phyloP scores from a whole-genome alignment of 2,329 filamentous ascomycete species.

The Juglanconis sp. region DNA sequence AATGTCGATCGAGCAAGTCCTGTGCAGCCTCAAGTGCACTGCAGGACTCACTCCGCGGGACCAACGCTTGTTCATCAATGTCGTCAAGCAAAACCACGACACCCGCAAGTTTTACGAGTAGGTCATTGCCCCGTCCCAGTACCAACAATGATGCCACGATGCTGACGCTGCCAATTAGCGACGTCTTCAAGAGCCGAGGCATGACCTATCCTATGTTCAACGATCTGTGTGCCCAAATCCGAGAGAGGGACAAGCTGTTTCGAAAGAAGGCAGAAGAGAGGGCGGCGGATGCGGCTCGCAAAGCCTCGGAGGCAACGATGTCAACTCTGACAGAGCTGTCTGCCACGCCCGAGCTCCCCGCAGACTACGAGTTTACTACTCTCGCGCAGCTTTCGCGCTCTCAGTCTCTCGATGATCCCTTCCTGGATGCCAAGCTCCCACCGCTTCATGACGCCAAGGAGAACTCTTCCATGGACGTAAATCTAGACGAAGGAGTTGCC shows the following conservation, averaged over 20 bases:
- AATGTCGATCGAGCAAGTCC: not conserved
- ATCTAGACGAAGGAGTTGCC: no score
- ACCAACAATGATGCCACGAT: not conserved
- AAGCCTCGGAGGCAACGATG: not conserved
- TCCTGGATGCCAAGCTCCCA: no score
- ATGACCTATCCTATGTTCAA: constrained; percentile 3
- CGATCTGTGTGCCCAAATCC: not conserved
- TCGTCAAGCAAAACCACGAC: not conserved
- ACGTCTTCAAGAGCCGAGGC: constrained; percentile 6
- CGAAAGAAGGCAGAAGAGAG: not conserved
- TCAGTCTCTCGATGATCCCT: not conserved
- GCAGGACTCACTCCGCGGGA: constrained; percentile 5
- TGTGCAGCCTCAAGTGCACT: not conserved
- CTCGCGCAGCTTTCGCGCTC: not conserved
- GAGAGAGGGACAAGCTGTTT: not conserved
- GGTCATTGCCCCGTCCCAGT: not conserved
- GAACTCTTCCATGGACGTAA: no score
- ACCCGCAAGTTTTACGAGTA: constrained; percentile 1
- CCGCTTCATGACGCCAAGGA: not conserved
- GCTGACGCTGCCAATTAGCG: not conserved
- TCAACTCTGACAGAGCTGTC: not conserved
- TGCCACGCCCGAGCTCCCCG: not conserved
- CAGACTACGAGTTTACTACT: not conserved
- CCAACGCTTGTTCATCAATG: not conserved
- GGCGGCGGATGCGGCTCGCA: not conserved